Evolutionary conservation across 2,329 filamentous ascomycete genomes (phyloP).

Genomic region (Amylocarpus encephaloides): DNA sequence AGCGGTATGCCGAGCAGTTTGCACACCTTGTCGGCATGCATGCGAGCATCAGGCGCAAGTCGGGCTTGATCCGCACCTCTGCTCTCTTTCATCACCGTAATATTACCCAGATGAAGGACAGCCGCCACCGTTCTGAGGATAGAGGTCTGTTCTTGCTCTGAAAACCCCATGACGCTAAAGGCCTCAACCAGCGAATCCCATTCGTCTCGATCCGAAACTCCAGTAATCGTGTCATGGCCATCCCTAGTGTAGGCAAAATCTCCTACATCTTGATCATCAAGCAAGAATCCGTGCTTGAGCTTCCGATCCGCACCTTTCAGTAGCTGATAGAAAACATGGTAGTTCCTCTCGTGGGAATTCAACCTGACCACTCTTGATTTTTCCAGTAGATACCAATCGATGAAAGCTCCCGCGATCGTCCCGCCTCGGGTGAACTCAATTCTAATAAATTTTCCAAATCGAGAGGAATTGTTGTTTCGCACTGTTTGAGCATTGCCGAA

Average conservation of each 20-base stretch:
- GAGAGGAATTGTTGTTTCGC: constrained; percentile 95
- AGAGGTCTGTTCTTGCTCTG: constrained; percentile 71
- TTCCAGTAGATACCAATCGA: constrained; percentile 96
- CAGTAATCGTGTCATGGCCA: constrained; percentile 85
- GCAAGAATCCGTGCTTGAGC: constrained; percentile 69
- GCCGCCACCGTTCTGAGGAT: constrained; percentile 86
- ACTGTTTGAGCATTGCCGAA: constrained; percentile 98
- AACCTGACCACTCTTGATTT: constrained; percentile 95
- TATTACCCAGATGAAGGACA: constrained; percentile 88
- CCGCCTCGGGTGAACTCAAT: constrained; percentile 88
- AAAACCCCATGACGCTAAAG: constrained; percentile 90
- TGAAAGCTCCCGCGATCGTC: constrained; percentile 90
- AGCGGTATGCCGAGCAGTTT: constrained; percentile 75
- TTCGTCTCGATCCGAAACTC: constrained; percentile 84
- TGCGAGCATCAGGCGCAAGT: constrained; percentile 66
- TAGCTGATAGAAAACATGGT: constrained; percentile 96
- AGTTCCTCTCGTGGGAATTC: constrained; percentile 84
- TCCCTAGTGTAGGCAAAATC: constrained; percentile 89
- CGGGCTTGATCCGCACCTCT: constrained; percentile 85
- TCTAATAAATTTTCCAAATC: constrained; percentile 97
- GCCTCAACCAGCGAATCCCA: constrained; percentile 89
- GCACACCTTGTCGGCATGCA: constrained; percentile 73
- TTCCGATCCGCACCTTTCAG: constrained; percentile 71
- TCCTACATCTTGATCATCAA: constrained; percentile 69
- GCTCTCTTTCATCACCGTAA: constrained; percentile 84